Conservation (phyloP, 2,329 filamentous ascomycete genomes). For the Ceratocystiopsis minuta region DNA sequence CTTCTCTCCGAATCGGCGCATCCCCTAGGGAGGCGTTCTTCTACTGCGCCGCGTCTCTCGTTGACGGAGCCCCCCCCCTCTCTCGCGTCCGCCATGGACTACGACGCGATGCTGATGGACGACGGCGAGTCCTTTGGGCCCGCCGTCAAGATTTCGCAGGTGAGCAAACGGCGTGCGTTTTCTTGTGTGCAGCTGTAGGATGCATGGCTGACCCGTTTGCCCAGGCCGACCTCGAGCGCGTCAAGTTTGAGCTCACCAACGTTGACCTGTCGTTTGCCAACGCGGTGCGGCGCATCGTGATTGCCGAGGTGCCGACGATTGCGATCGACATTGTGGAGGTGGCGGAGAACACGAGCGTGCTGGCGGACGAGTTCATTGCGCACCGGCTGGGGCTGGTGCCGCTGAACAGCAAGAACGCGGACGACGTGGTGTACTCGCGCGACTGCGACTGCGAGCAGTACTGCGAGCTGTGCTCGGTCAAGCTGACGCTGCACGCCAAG, state of each 20-base stretch:
- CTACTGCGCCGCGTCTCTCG: too few species aligned
- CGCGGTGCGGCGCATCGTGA: conserved; percentile 74
- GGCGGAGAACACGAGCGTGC: conserved; percentile 81
- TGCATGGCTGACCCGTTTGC: too few species aligned
- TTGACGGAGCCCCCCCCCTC: too few species aligned
- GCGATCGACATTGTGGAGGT: conserved; percentile 92
- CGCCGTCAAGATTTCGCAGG: conserved; percentile 47
- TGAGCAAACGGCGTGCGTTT: conserved; percentile 26
- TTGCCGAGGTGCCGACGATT: conserved; percentile 85
- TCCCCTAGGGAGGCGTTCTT: background rate
- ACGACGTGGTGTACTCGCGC: conserved; percentile 68
- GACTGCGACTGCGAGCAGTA: conserved; percentile 95
- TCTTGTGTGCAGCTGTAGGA: too few species aligned
- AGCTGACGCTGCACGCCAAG: conserved; percentile 65
- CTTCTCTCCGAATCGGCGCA: background rate
- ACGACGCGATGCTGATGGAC: conserved; percentile 38
- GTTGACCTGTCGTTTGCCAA: conserved; percentile 88
- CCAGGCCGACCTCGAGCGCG: conserved; percentile 51
- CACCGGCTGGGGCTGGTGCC: conserved; percentile 85
- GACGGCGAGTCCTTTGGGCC: conserved; percentile 38
- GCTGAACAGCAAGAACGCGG: conserved; percentile 66
- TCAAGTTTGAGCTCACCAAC: conserved; percentile 81
- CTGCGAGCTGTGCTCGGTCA: conserved; percentile 82
- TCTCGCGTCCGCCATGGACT: conserved; percentile 27
- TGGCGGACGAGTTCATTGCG: conserved; percentile 89